phyloP scores from a whole-genome alignment of 1,284 basidiomycete genomes.

The Tilletia horrida region DNA sequence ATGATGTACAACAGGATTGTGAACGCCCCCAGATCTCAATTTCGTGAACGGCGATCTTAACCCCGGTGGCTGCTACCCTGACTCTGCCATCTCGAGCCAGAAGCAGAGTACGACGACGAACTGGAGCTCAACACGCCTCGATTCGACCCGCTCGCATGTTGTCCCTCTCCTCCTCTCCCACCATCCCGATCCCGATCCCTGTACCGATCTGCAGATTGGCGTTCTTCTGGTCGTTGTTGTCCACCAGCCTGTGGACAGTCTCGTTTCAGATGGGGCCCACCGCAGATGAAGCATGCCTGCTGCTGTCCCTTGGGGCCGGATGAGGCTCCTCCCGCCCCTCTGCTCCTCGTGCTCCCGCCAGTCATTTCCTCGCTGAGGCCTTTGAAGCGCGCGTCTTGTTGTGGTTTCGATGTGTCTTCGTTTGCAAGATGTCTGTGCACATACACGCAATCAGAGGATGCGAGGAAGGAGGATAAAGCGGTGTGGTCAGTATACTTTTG shows the following conservation, averaged over 20 bases:
- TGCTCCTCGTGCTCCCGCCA: slow-evolving; percentile 56
- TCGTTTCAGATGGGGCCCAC: slow-evolving; percentile 48
- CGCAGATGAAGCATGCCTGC: slow-evolving; percentile 79
- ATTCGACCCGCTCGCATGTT: neutral
- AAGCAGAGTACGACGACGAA: too few relatives aligned
- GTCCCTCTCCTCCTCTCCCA: neutral
- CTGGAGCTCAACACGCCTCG: slow-evolving; percentile 33
- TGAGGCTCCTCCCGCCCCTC: slow-evolving; percentile 46
- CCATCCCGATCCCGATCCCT: neutral
- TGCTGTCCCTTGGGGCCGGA: slow-evolving; percentile 59
- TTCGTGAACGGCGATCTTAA: too few relatives aligned
- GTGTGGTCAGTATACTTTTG: neutral
- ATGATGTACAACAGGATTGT: too few relatives aligned
- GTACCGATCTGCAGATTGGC: neutral
- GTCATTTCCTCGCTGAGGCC: slow-evolving; percentile 60
- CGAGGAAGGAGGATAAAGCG: neutral
- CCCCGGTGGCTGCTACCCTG: too few relatives aligned
- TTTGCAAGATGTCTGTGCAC: slow-evolving; percentile 73
- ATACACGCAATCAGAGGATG: too few relatives aligned
- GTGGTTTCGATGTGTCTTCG: slow-evolving; percentile 75
- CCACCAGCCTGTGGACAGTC: slow-evolving; percentile 46
- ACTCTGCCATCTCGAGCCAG: slow-evolving; percentile 12
- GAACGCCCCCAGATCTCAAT: too few relatives aligned
- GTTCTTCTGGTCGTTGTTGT: slow-evolving; percentile 20
- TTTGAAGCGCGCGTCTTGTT: slow-evolving; percentile 67